Percentiles rank a stretch among this genome's conserved stretches.
Conservation (phyloP, 495 filamentous ascomycete genomes). For the Neurospora pannonica region DNA sequence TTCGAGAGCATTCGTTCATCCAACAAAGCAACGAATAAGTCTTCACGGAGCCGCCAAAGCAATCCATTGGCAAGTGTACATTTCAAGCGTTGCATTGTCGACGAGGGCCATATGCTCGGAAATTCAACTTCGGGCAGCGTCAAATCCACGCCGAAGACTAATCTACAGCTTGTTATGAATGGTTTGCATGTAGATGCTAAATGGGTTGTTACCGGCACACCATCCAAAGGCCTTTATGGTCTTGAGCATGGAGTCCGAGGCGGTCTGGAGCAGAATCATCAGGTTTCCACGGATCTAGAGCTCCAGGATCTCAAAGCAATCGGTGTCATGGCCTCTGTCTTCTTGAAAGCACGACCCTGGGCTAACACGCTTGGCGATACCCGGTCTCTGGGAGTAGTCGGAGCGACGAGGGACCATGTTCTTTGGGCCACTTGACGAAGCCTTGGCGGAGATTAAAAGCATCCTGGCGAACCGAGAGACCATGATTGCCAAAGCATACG, state of each 20-base stretch:
- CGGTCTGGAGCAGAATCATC: slow-evolving; percentile 13
- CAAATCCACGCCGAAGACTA: slow-evolving; percentile 32
- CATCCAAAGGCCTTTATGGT: slow-evolving; percentile 70
- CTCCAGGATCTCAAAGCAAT: slow-evolving; percentile 66
- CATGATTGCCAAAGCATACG: too few species aligned
- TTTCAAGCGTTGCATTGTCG: slow-evolving; percentile 80
- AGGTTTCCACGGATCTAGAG: slow-evolving; percentile 37
- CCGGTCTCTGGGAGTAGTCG: slow-evolving; percentile 14
- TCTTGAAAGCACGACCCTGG: slow-evolving; percentile 74
- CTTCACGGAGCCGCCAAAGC: slow-evolving; percentile 1
- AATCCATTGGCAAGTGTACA: slow-evolving; percentile 57
- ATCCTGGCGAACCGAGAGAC: too few species aligned
- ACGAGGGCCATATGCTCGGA: slow-evolving; percentile 82
- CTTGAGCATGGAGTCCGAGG: slow-evolving; percentile 26
- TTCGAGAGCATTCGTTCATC: slow-evolving; percentile 59
- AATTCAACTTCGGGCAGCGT: slow-evolving; percentile 34
- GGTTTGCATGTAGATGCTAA: slow-evolving; percentile 60
- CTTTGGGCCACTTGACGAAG: too few species aligned
- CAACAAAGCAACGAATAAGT: slow-evolving; percentile 37
- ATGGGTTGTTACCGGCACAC: slow-evolving; percentile 90
- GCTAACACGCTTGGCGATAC: slow-evolving; percentile 29
- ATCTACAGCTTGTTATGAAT: slow-evolving; percentile 57
- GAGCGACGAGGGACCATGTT: neutral
- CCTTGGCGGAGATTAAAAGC: too few species aligned
- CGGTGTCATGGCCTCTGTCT: slow-evolving; percentile 58